Conservation (phyloP, 108 stramenopile species). For the Cyclotella choctawhatcheeana region DNA sequence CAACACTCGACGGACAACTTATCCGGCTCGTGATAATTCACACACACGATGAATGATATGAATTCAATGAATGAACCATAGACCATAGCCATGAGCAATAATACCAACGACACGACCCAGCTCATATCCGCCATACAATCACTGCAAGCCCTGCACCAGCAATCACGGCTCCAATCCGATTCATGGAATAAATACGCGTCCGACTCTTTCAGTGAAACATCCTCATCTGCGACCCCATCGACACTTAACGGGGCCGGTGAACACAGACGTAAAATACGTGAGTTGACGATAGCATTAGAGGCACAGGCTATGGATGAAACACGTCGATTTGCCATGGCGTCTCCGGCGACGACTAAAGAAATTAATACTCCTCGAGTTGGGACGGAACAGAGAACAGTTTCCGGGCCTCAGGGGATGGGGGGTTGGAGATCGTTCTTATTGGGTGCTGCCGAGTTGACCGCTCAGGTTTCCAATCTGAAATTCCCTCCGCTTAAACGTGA, state of each 20-base stretch:
- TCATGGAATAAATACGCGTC: neutral
- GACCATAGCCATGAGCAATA: neutral
- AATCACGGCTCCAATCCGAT: neutral
- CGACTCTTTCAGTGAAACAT: neutral
- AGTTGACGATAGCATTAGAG: constrained; percentile 1
- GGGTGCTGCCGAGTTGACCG: neutral
- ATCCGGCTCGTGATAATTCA: neutral
- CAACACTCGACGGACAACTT: too few species aligned
- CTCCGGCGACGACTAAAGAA: neutral
- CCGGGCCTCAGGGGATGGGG: neutral
- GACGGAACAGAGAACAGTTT: too few species aligned
- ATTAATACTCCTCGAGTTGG: neutral
- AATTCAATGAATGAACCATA: neutral
- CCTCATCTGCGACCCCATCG: neutral
- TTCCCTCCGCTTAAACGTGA: too few species aligned
- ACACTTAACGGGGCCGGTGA: neutral
- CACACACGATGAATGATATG: neutral
- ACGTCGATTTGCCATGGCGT: neutral
- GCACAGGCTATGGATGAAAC: constrained; percentile 7
- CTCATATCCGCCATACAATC: constrained; percentile 3
- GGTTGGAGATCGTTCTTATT: neutral
- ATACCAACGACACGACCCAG: neutral
- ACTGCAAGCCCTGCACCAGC: neutral
- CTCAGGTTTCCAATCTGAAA: neutral
- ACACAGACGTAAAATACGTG: constrained; percentile 1